A percentile compares a stretch with the other conserved stretches of the same genome.
phyloP scores from a whole-genome alignment of 306 rosid genomes.

The Fragaria nilgerrensis region DNA sequence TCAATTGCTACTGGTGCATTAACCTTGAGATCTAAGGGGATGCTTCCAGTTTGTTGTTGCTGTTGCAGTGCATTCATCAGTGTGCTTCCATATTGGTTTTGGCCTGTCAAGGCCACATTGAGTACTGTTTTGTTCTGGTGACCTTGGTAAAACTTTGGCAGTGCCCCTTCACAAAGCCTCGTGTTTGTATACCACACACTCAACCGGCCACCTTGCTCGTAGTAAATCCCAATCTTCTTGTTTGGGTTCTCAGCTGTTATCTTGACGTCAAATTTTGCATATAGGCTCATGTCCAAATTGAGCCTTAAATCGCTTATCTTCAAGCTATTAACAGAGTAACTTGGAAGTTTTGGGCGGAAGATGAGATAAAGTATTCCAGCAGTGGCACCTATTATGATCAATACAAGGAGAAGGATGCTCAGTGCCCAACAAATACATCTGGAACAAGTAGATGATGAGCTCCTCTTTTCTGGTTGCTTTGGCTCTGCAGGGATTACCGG shows the following conservation, averaged over 20 bases:
- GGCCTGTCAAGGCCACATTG: conserved; percentile 65
- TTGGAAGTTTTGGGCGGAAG: conserved; percentile 82
- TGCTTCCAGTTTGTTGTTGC: conserved; percentile 68
- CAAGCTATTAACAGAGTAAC: conserved; percentile 62
- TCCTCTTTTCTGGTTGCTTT: conserved; percentile 29
- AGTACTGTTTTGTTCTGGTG: conserved; percentile 69
- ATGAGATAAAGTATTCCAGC: conserved; percentile 55
- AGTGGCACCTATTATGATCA: conserved; percentile 55
- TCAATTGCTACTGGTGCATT: conserved; percentile 67
- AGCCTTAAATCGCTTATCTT: conserved; percentile 61
- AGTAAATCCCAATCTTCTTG: conserved; percentile 81
- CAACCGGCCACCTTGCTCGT: conserved; percentile 65
- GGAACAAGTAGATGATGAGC: conserved; percentile 38
- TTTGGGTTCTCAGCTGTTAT: conserved; percentile 77
- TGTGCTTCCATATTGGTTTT: conserved; percentile 60
- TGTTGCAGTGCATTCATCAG: conserved; percentile 71
- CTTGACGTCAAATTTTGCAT: conserved; percentile 71
- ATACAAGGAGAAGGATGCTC: conserved; percentile 41
- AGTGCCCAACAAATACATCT: conserved; percentile 68
- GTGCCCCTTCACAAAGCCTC: conserved; percentile 67
- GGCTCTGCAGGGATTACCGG: conserved; percentile 31
- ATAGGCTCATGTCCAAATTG: conserved; percentile 63
- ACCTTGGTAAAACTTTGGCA: conserved; percentile 86
- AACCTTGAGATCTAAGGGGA: conserved; percentile 72
- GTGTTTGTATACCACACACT: conserved; percentile 70